Evolutionary conservation across 1,284 basidiomycete genomes (phyloP), one percentile per base, ranked within the genome.

Genomic region (Malassezia japonica): DNA sequence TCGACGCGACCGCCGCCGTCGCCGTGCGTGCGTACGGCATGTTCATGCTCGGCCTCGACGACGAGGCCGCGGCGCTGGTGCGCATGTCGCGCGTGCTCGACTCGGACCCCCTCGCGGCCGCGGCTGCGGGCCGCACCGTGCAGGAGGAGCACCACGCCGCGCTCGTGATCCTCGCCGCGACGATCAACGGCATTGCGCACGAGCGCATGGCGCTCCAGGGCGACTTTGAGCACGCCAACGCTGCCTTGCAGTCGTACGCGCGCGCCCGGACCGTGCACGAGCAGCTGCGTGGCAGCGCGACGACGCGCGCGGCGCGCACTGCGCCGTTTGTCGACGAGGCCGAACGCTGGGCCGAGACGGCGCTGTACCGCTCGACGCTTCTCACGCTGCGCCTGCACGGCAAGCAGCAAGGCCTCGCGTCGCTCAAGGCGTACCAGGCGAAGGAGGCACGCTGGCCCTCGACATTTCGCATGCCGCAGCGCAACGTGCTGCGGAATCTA

Each of bases 251-350:
- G 15, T 63, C 63, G 4, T 72, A 70, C 35, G 60, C 60, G 12
- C 50, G 61, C 10, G 65, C 70, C n/a, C 66, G 64, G 35, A 60
- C 65, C 33, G 49, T 69, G n/a, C 62, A 72, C 48, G 68, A 72
- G 48, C 46, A 46, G 3, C 47, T 68, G 29, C 57, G 70, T 28
- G 66, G 68, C 21, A 59, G 62, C 44, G 63, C 65, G 42, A 52
- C 56, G 32, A 57, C 62, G 16, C 61, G 64, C 23, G 66, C 60
- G 3, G 57, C 68, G 29, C 59, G 61, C 3, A 66, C 64, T n/a
- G 28, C 62, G 41, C 61, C 59, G 15, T 43, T 48, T 23, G 60
- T 63, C 18, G 68, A 70, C 46, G 70, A 71, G 53, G 59, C 69
- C 43, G 70, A 70, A 55, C 53, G 61, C 38, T 72, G 70, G 70